phyloP scores from a whole-genome alignment of 2,329 filamentous ascomycete genomes.

The Arthrobotrys musiformis region DNA sequence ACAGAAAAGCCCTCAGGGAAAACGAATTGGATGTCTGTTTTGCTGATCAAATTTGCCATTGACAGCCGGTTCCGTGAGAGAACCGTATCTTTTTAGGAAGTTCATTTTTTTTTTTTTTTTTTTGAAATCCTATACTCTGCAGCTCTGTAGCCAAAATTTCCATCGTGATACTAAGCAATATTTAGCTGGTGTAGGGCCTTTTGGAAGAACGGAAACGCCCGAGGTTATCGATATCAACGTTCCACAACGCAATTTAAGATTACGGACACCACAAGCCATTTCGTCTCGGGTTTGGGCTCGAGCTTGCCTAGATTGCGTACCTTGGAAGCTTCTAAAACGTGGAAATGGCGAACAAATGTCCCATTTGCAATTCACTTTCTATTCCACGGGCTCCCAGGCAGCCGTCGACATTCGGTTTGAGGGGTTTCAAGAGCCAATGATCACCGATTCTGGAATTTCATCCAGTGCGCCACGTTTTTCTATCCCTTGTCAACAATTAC shows the following conservation, averaged over 20 bases:
- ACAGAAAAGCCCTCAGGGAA: neutral
- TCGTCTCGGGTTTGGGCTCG: slow-evolving; percentile 19
- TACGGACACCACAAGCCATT: neutral
- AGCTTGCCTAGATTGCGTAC: slow-evolving; percentile 29
- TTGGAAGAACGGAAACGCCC: neutral
- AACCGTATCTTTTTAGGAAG: no score
- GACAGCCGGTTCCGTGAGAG: neutral
- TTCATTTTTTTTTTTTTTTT: no score
- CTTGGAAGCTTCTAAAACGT: slow-evolving; percentile 38
- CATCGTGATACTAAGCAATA: no score
- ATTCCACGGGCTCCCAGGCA: slow-evolving; percentile 43
- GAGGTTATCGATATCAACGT: slow-evolving; percentile 20
- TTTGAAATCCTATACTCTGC: no score
- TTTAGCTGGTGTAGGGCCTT: no score
- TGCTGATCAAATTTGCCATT: neutral
- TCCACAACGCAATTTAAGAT: slow-evolving; percentile 12
- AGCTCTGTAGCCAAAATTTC: no score
- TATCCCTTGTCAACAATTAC: slow-evolving; percentile 10
- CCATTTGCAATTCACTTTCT: neutral
- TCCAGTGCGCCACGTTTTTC: slow-evolving; percentile 47
- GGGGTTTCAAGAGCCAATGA: slow-evolving; percentile 37
- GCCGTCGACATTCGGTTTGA: slow-evolving; percentile 34
- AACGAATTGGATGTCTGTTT: neutral
- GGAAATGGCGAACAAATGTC: slow-evolving; percentile 48
- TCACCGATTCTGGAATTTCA: slow-evolving; percentile 40